Evolutionary conservation across 768 basidiomycete species (phyloP), one percentile per base, ranked within the genome.

Genomic region (Lactifluus rugatus): DNA sequence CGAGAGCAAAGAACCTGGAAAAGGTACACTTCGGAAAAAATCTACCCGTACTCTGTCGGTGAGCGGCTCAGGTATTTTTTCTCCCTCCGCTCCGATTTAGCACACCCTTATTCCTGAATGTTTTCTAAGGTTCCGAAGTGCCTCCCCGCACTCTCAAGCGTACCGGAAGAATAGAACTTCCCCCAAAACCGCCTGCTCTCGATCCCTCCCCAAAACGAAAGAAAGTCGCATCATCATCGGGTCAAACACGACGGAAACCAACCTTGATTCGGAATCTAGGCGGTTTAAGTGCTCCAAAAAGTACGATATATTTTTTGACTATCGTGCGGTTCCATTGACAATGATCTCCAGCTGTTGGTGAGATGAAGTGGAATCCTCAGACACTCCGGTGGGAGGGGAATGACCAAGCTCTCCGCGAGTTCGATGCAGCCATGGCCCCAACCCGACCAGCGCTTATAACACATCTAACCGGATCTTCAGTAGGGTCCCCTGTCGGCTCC

Each of bases 361-460:
- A 94, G 54, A 99, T 99, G 95, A 89, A 83, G 66, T 99, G 93
- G 90, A 98, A 99, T 71, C 94, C 95, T 41, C 75, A 73, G 17
- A 84, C 83, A 2, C 80, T 89, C 16, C 86, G 91, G 36, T 99
- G 95, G 95, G 95, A 99, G 76, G 95, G 95, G 52, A 98, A 99
- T 70, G 95, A 99, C 62, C 84, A 88, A 58, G 82, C 83, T 16
- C 78, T 97, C 31, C 85, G 88, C 57, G 93, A 93, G 55, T 99
- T 98, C 69, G 95, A 98, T 51, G 73, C 74, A 17, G 85, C 80
- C 16, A 80, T 89, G 48, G 83, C 87, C 13, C 91, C 93, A 3
- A 86, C 86, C 14, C 86, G 95, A 26, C 95, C 95, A 7, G 95
- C 95, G 16, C 82, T 99, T 54, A 99, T 99, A 68, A 93, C 94